Base-by-base conservation (phyloP, 2,329 filamentous ascomycete species). In the Phaeosphaeriaceae sp. region DNA sequence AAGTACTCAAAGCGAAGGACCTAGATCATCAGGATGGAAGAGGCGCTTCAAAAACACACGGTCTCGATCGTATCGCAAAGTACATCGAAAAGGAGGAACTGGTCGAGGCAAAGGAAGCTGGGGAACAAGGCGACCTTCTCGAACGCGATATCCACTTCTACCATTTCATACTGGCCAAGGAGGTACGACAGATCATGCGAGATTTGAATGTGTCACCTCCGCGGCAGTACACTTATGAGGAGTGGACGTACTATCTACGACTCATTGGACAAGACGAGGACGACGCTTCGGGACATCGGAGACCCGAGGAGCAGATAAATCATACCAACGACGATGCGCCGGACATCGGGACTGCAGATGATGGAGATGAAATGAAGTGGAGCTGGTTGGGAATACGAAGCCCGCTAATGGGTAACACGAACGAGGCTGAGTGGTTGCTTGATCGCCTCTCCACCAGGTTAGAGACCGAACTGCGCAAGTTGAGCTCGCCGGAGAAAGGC, bases 361-460 rank as follows among this genome's bases (percentile, higher is more conserved):
- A 72, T 26, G 72, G 69, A 2, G 63, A 70, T 44, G 61, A 73
- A 11, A 91, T 88, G 85, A 88, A 86, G 7, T 93, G 91, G 90
- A 91, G 89, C 32, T 94, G 91, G 91, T 83, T 93, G 1, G 90
- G 89, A 0, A 83, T 86, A 49, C 80, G 85, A 15, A 91, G 88
- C 64, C 91, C 91, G 3, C 80, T 93, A 13, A 89, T 92, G 86
- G 86, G 89, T 2, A 83, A 84, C 49, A 85, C 88, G 69, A 85
- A 86, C 56, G 91, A 93, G 78, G 84, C 87, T 15, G 86, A 92
- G 71, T 93, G 91, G 91, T 86, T 93, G 35, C 74, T 93, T 43
- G 88, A 92, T 59, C 82, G 86, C 59, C 74, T 93, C 52, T 84
- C 85, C 60, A 80, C 81, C 52, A 84, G 79, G 58, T 78, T 94